These are phyloP conservation scores for Taiozyma onychis DNA, from an alignment of 1,139 yeast species.

Conservation along the genomic window DNA sequence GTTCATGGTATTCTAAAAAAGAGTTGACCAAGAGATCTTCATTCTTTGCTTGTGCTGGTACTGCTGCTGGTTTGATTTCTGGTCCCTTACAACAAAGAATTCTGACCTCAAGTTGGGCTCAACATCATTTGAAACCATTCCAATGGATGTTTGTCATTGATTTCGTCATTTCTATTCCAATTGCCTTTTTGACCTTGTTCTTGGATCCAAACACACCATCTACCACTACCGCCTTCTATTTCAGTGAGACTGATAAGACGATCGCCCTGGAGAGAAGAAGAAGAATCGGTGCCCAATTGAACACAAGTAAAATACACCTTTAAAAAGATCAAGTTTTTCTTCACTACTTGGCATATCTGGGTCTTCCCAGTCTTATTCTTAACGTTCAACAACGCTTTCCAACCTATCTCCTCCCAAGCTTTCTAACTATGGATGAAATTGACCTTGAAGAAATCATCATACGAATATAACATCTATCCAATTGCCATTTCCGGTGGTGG, in stretches of 20 bases:
- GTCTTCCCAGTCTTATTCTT: constrained; percentile 13
- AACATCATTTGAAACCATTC: constrained; percentile 41
- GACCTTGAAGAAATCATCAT: constrained; percentile 9
- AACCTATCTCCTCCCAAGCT: constrained; percentile 12
- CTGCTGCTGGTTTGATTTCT: constrained; percentile 31
- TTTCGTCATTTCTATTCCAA: constrained; percentile 44
- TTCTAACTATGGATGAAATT: constrained; percentile 17
- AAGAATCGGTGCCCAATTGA: constrained; percentile 16
- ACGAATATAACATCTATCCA: constrained; percentile 16
- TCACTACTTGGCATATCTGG: constrained; percentile 28
- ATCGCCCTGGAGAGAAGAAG: constrained; percentile 18
- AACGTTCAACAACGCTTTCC: constrained; percentile 13
- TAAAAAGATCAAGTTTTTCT: constrained; percentile 27
- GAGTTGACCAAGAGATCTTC: constrained; percentile 33
- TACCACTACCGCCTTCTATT: constrained; percentile 15
- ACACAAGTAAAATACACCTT: constrained; percentile 12
- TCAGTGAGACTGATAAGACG: constrained; percentile 12
- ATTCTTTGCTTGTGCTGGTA: constrained; percentile 18
- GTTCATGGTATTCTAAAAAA: constrained; percentile 44
- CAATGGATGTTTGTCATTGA: constrained; percentile 51
- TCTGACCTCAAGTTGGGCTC: constrained; percentile 14
- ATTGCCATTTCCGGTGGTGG: constrained; percentile 16
- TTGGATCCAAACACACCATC: constrained; percentile 19
- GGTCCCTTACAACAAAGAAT: constrained; percentile 25
- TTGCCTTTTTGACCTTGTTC: constrained; percentile 30